Evolutionary conservation across 768 basidiomycete genomes (phyloP).

Genomic region (Pleurotus salmoneostramineus): DNA sequence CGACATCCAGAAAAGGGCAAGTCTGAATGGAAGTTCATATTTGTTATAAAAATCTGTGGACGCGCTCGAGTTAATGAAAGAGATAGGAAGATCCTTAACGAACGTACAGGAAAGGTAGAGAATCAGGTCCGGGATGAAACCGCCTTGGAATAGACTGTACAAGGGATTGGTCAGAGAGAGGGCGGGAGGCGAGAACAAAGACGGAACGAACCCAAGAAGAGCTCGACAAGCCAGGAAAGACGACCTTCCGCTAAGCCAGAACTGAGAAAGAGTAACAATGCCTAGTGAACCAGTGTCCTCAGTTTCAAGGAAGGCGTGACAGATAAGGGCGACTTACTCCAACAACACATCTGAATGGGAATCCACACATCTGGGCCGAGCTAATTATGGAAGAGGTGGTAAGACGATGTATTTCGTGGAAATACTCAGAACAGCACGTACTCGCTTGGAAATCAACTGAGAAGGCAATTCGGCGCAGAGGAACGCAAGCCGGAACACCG

Average conservation of each 20-base stretch:
- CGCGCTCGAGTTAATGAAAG: too few species aligned
- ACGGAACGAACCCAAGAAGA: conserved; percentile 36
- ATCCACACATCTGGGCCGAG: conserved; percentile 65
- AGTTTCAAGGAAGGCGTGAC: too few species aligned
- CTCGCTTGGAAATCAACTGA: conserved; percentile 56
- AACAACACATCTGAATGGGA: conserved; percentile 42
- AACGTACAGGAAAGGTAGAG: conserved; percentile 58
- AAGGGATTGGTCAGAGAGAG: too few species aligned
- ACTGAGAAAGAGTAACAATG: conserved; percentile 49
- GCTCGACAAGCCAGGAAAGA: conserved; percentile 46
- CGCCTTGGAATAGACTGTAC: conserved; percentile 39
- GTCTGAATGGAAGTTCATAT: conserved; percentile 50
- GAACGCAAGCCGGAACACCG: conserved; percentile 47
- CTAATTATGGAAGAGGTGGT: conserved; percentile 22
- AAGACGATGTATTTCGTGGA: too few species aligned
- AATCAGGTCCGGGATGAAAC: conserved; percentile 57
- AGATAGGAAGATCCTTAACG: too few species aligned
- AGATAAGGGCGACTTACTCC: too few species aligned
- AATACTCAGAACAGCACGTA: too few species aligned
- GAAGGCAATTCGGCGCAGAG: conserved; percentile 58
- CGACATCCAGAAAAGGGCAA: conserved; percentile 55
- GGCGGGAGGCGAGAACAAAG: neutral
- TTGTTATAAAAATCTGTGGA: conserved; percentile 64
- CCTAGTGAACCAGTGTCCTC: too few species aligned
- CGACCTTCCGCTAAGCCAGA: conserved; percentile 51